Evolutionary conservation across 306 rosid species (phyloP).

Genomic region (Pueraria montana): DNA sequence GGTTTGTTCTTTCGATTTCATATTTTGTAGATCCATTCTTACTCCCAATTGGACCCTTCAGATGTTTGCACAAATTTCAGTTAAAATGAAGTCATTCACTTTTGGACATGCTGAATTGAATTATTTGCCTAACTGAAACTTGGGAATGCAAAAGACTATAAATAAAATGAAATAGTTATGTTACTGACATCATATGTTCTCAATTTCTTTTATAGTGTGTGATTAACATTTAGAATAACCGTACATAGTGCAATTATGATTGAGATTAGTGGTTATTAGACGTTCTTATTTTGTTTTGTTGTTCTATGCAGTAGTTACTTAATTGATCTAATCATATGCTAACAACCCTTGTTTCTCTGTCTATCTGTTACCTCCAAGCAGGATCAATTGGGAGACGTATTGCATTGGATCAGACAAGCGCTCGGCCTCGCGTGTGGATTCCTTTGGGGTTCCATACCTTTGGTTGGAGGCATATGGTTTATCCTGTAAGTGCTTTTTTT

Average conservation of each 20-base stretch:
- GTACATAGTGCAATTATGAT: neutral
- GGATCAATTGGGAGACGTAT: constrained; percentile 98
- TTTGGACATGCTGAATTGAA: constrained; percentile 16
- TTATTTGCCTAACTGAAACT: neutral
- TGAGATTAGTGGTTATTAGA: neutral
- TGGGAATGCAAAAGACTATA: neutral
- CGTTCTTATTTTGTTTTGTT: neutral
- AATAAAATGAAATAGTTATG: neutral
- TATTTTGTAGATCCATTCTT: constrained; percentile 17
- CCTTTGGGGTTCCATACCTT: constrained; percentile 90
- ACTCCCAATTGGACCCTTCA: neutral
- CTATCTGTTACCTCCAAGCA: constrained; percentile 34
- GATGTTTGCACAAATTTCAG: constrained; percentile 17
- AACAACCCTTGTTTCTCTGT: neutral
- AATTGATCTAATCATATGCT: neutral
- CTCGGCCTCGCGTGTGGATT: constrained; percentile 81
- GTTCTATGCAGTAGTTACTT: neutral
- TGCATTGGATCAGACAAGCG: constrained; percentile 97
- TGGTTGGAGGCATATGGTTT: constrained; percentile 97
- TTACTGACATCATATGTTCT: neutral
- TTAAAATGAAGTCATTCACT: neutral
- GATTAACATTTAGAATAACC: neutral
- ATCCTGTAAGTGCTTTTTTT: constrained; percentile 70
- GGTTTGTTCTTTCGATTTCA: constrained; percentile 56
- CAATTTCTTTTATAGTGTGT: neutral